These are phyloP conservation scores for Pelagomonas calceolata DNA, from an alignment of 108 stramenopile species.

Conservation along the genomic window DNA sequence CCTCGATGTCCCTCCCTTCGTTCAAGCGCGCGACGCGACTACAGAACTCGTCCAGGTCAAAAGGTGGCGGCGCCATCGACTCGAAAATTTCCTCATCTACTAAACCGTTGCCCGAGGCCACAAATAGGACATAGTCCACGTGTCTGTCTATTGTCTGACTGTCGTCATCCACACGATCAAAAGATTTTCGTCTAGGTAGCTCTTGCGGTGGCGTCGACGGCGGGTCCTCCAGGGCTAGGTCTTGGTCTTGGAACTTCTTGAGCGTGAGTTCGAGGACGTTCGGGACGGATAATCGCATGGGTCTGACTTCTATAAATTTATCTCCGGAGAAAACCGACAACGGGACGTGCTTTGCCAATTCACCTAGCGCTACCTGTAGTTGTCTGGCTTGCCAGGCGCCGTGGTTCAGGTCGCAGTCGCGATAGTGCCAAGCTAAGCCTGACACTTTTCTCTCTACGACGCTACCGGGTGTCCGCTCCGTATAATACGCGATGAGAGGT, in stretches of 20 bases:
- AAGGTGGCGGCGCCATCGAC: background rate
- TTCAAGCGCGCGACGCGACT: background rate
- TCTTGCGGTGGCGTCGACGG: no score
- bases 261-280: background rate
- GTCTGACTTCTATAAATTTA: conserved; percentile 1
- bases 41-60: background rate
- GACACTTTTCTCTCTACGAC: conserved; percentile 11
- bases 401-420: conserved; percentile 27
- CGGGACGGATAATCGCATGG: background rate
- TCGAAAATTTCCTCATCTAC: background rate
- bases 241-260: background rate
- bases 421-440: conserved; percentile 20
- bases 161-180: no score
- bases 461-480: conserved; percentile 16
- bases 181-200: no score
- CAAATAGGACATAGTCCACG: background rate
- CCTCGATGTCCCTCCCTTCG: background rate
- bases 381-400: conserved; percentile 26
- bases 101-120: background rate
- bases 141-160: background rate
- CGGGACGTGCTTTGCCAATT: conserved; percentile 16
- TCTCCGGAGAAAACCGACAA: conserved; percentile 23
- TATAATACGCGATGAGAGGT: conserved; percentile 21
- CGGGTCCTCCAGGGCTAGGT: no score
- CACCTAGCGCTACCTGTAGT: conserved; percentile 22